Conservation (phyloP, 2,329 filamentous ascomycete species). For the Malbranchea zuffiana region DNA sequence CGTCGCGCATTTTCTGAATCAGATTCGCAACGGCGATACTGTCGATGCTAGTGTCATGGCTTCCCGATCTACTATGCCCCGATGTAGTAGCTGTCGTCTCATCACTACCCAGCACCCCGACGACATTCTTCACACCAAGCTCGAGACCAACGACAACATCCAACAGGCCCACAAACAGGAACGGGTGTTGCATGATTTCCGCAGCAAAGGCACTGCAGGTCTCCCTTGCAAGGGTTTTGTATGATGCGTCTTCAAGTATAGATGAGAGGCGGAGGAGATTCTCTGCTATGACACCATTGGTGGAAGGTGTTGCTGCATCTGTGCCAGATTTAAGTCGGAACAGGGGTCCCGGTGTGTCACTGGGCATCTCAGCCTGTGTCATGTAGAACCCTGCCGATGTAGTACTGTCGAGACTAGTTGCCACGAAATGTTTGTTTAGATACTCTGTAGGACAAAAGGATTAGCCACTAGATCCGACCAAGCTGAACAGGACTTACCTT, state of each 20-base stretch:
- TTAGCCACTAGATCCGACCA: slow-evolving; percentile 11
- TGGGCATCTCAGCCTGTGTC: slow-evolving; percentile 39
- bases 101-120: slow-evolving; percentile 42
- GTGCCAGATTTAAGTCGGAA: slow-evolving; percentile 90
- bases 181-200: slow-evolving; percentile 85
- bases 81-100: slow-evolving; percentile 15
- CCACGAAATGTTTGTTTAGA: slow-evolving; percentile 70
- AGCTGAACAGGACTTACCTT: slow-evolving; percentile 44
- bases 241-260: slow-evolving; percentile 55
- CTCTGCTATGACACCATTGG: slow-evolving; percentile 74
- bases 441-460: slow-evolving; percentile 40
- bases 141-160: slow-evolving; percentile 62
- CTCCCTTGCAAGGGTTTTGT: slow-evolving; percentile 54
- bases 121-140: slow-evolving; percentile 54
- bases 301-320: slow-evolving; percentile 81
- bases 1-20: slow-evolving; percentile 25
- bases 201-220: slow-evolving; percentile 80
- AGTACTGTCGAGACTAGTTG: slow-evolving; percentile 38
- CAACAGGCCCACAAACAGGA: slow-evolving; percentile 76
- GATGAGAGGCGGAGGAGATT: slow-evolving; percentile 75
- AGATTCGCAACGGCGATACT: slow-evolving; percentile 9
- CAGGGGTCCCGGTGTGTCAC: slow-evolving; percentile 51
- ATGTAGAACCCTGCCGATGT: slow-evolving; percentile 33
- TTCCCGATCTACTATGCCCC: slow-evolving; percentile 13
- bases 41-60: not conserved